These are phyloP conservation scores for Coemansia sp. DNA, from an alignment of 192 early-diverging fungal genomes.

Conservation along the genomic window DNA sequence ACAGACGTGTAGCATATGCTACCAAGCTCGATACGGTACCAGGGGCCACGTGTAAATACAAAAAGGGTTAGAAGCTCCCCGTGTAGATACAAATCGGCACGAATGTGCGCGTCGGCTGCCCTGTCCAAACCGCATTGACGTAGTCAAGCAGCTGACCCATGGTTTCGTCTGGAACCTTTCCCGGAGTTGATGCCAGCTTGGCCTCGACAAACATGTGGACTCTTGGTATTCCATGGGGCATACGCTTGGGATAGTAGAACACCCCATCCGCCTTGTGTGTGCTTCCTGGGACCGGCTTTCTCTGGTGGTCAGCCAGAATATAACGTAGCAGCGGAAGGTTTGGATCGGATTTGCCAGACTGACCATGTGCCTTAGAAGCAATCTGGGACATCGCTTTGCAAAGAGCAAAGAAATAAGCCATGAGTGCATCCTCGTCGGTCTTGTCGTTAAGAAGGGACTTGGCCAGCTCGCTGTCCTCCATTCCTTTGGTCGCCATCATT, in stretches of 20 bases:
- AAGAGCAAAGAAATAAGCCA: conserved; percentile 1
- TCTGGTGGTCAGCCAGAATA: neutral
- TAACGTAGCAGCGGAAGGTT: neutral
- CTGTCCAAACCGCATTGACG: neutral
- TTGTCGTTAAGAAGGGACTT: no score
- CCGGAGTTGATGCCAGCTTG: neutral
- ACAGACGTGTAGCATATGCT: neutral
- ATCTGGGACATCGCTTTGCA: neutral
- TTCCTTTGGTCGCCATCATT: neutral
- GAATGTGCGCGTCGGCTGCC: conserved; percentile 1
- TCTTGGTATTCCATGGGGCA: neutral
- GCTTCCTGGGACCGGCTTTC: neutral
- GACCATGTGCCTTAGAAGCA: neutral
- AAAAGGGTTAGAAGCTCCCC: neutral
- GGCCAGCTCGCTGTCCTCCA: neutral
- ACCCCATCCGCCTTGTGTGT: neutral
- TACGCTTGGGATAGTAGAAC: neutral
- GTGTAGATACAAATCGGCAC: neutral
- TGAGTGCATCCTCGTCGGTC: neutral
- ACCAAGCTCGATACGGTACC: neutral
- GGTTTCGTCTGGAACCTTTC: neutral
- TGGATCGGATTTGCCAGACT: neutral
- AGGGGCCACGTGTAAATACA: neutral
- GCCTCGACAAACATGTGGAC: neutral
- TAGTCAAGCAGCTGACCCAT: neutral